phyloP scores from a whole-genome alignment of 2,329 filamentous ascomycete species.

The Tolypocladium tropicale region DNA sequence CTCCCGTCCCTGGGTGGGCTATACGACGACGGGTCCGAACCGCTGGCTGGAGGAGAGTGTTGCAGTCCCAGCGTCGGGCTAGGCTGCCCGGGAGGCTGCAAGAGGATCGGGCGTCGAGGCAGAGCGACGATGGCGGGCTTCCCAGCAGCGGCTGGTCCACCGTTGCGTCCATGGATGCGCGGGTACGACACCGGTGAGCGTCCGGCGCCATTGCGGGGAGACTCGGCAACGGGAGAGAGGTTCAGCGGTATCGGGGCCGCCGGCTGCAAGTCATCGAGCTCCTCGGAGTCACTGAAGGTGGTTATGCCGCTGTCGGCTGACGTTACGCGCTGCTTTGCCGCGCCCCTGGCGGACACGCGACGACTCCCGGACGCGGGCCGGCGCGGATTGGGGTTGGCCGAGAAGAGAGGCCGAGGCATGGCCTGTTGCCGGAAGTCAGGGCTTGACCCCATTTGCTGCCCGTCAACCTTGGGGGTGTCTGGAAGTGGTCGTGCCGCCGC shows the following conservation, averaged over 20 bases:
- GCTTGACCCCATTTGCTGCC: neutral
- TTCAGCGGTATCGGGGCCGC: conserved; percentile 15
- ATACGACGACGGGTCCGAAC: conserved; percentile 1
- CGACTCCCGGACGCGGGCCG: too few relatives aligned
- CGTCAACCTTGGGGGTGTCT: neutral
- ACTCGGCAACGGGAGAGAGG: conserved; percentile 40
- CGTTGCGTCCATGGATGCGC: conserved; percentile 13
- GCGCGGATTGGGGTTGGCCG: conserved; percentile 11
- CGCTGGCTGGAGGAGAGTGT: conserved; percentile 6
- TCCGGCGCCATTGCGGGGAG: conserved; percentile 23
- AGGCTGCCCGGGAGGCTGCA: conserved; percentile 23
- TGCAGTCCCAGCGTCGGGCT: conserved; percentile 31
- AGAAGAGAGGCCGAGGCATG: conserved; percentile 13
- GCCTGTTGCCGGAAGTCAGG: neutral
- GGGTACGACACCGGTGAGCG: conserved; percentile 22
- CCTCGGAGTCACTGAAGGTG: conserved; percentile 19
- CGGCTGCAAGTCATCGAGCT: conserved; percentile 8
- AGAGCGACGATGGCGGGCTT: conserved; percentile 13
- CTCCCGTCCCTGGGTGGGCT: conserved; percentile 1
- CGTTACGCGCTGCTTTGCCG: conserved; percentile 12
- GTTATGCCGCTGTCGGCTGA: conserved; percentile 23
- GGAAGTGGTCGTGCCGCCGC: neutral
- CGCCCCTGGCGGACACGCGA: conserved; percentile 11
- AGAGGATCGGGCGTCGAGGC: conserved; percentile 21
- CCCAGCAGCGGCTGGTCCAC: conserved; percentile 6